Evolutionary conservation across 768 basidiomycete genomes (phyloP), one percentile per base, ranked within the genome.

Genomic region (Termitomyces bulborhizus): DNA sequence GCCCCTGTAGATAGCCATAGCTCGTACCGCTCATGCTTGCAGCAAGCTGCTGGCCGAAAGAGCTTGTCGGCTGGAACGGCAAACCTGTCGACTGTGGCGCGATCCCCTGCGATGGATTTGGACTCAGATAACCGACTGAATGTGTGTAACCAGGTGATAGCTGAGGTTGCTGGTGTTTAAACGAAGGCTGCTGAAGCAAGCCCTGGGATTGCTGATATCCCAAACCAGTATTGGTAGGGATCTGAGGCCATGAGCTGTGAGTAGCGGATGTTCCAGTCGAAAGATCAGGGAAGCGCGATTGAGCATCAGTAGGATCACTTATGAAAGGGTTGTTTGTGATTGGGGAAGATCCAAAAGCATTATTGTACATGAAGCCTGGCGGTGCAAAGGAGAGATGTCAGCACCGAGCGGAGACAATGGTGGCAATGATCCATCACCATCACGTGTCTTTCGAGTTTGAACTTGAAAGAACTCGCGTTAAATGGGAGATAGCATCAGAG

Each of bases 301-400:
- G 73, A 32, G 79, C 68, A 46, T 74, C 71, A 31, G 73, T 59
- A 1, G 80, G 74, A 58, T 81, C 79, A 46, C 76, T 73, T 63
- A 83, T 71, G 69, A 90, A 90, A 0, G 88, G 88, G 61, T 90
- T 90, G 64, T 86, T 90, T 48, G 74, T 73, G 57, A 75, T 53
- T 31, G 68, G 69, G 40, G 70, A 69, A n/a, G 72, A 43, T 15
- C 68, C 69, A 58, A 76, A 80, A 18, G 69, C 71, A 56, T 71
- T 70, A 58, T 70, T 65, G 65, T 79, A 80, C 78, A 74, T 78
- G 60, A 54, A 49, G 43, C 32, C 45, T 57, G 32, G 26, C 37
- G 44, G 34, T 34, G 45, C 43, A 51, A 55, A 37, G 45, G 51
- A 62, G 13, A 18, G 32, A 3, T 12, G 46, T 13, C 42, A 21